Evolutionary conservation across 2,329 filamentous ascomycete species (phyloP).

Genomic region (Chaetomium olivaceum): DNA sequence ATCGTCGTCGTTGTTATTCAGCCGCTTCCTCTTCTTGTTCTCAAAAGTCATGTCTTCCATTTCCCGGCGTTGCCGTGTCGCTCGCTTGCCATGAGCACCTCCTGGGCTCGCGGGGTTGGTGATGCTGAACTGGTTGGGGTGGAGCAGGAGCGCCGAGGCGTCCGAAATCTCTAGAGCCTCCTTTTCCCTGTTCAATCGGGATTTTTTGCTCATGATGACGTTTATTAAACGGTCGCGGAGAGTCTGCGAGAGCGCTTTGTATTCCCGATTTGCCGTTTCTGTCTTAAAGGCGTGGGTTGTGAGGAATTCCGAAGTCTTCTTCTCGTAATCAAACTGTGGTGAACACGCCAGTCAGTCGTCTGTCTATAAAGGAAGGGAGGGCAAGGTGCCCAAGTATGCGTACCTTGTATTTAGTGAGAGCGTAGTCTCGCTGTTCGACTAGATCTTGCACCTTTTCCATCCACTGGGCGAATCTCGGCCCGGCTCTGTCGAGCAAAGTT

Average conservation of each 20-base stretch:
- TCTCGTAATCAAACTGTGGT: constrained; percentile 61
- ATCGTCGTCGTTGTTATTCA: constrained; percentile 58
- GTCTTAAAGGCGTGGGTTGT: constrained; percentile 62
- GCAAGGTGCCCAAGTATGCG: constrained; percentile 36
- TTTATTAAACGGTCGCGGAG: constrained; percentile 69
- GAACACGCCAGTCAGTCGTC: constrained; percentile 26
- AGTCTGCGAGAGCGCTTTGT: constrained; percentile 59
- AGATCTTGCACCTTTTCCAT: constrained; percentile 83
- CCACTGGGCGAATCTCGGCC: constrained; percentile 82
- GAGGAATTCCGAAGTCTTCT: constrained; percentile 60
- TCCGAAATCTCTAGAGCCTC: constrained; percentile 68
- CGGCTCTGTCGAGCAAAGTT: constrained; percentile 71
- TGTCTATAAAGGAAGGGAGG: background rate
- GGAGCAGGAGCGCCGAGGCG: constrained; percentile 63
- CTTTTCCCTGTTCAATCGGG: constrained; percentile 64
- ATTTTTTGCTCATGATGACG: constrained; percentile 64
- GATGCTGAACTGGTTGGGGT: constrained; percentile 68
- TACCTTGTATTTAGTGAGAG: constrained; percentile 80
- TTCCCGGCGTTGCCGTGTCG: constrained; percentile 61
- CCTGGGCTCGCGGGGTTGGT: constrained; percentile 65
- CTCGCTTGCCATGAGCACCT: constrained; percentile 62
- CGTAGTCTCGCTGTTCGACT: constrained; percentile 82
- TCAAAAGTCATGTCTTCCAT: constrained; percentile 60
- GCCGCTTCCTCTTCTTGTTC: constrained; percentile 63
- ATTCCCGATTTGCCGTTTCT: constrained; percentile 63